Conservation (phyloP, 495 filamentous ascomycete species). For the Tuber calosporum region DNA sequence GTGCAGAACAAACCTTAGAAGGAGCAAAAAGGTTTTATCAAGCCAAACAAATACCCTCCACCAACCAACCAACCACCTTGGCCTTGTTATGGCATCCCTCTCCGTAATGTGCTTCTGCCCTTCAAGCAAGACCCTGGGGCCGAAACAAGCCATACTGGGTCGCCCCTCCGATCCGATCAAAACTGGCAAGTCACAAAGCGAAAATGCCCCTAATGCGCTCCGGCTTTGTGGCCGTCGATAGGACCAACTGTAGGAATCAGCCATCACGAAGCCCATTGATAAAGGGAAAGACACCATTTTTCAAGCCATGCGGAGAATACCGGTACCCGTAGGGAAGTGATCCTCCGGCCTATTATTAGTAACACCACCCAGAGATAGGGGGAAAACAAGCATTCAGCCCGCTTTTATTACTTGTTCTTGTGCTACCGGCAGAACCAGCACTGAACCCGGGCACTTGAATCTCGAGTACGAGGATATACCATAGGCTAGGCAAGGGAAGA, state of each 20-base stretch:
- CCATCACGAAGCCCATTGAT: neutral
- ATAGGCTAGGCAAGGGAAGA: neutral
- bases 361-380: neutral
- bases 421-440: too few relatives aligned
- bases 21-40: too few relatives aligned
- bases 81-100: neutral
- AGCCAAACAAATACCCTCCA: too few relatives aligned
- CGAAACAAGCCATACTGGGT: neutral
- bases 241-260: neutral
- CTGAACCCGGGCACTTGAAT: too few relatives aligned
- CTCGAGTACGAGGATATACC: neutral
- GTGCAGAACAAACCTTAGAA: too few relatives aligned
- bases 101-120: neutral
- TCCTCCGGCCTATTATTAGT: neutral
- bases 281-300: neutral
- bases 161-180: neutral
- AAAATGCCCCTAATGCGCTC: neutral
- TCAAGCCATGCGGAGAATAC: neutral
- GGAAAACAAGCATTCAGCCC: too few relatives aligned
- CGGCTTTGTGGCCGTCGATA: neutral
- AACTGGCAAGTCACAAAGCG: neutral
- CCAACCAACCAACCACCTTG: neutral
- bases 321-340: neutral
- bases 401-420: too few relatives aligned
- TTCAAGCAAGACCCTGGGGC: neutral